Conservation (phyloP, 345 rosid genomes). For the Firmiana major region DNA sequence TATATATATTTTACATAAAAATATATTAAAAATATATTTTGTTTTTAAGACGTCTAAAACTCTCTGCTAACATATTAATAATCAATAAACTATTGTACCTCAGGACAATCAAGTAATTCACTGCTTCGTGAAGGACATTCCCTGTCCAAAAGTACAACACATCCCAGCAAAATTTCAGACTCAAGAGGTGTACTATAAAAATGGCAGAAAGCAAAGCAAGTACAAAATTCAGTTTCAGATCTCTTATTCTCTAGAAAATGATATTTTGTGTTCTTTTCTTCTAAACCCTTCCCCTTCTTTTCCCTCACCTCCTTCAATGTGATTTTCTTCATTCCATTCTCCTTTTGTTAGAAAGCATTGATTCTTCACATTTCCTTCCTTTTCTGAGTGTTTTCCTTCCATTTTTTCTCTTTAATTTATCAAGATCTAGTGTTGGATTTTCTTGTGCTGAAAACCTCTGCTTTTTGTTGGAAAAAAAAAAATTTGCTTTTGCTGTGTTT, state of each 20-base stretch:
- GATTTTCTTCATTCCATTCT: slow-evolving; percentile 3
- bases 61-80: too few species aligned
- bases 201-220: neutral
- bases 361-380: neutral
- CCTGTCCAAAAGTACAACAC: neutral
- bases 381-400: neutral
- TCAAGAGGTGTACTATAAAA: neutral
- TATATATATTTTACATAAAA: too few species aligned
- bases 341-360: neutral
- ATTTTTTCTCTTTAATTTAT: neutral
- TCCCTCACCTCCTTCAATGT: neutral
- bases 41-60: too few species aligned
- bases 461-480: neutral
- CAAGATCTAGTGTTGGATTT: neutral
- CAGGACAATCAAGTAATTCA: neutral
- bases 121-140: neutral
- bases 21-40: too few species aligned
- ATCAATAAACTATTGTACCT: neutral
- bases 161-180: neutral
- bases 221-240: neutral
- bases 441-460: neutral
- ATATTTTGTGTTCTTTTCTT: too few species aligned
- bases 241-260: neutral
- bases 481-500: neutral
- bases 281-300: neutral